phyloP scores from a whole-genome alignment of 345 rosid species.

The Camelina hispida region DNA sequence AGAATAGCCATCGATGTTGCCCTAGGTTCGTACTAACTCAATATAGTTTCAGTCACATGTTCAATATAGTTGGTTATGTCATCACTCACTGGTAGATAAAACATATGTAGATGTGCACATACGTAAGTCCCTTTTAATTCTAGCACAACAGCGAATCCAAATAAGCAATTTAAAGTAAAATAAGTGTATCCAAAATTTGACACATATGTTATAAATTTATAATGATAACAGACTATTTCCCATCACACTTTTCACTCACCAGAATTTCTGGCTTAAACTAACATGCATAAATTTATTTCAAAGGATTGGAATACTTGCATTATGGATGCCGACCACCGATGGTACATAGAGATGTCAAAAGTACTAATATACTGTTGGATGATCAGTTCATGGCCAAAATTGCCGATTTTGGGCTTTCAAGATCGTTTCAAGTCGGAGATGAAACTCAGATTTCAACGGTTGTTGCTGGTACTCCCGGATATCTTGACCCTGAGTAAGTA shows the following conservation, averaged over 20 bases:
- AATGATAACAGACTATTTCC: neutral
- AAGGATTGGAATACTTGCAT: slow-evolving; percentile 33
- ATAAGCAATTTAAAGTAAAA: no score
- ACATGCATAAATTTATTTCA: no score
- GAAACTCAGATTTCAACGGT: slow-evolving; percentile 21
- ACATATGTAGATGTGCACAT: no score
- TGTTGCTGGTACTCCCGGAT: slow-evolving; percentile 33
- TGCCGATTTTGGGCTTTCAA: slow-evolving; percentile 39
- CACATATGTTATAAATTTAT: no score
- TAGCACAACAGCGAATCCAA: no score
- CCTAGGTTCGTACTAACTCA: slow-evolving; percentile 15
- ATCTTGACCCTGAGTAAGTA: slow-evolving; percentile 41
- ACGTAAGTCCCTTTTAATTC: no score
- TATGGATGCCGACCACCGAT: slow-evolving; percentile 24
- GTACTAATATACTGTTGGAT: slow-evolving; percentile 39
- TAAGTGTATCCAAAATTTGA: no score
- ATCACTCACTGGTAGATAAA: no score
- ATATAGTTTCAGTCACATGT: neutral
- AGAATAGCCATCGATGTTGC: slow-evolving; percentile 45
- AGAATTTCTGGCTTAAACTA: no score
- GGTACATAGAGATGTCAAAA: slow-evolving; percentile 33
- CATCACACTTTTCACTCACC: no score
- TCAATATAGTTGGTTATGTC: no score
- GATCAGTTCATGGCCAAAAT: slow-evolving; percentile 50
- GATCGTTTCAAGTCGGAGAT: slow-evolving; percentile 30